A percentile compares a stretch with the other conserved stretches of the same genome.
Conservation (phyloP, 768 basidiomycete species). For the Boletus vermiculosoides region DNA sequence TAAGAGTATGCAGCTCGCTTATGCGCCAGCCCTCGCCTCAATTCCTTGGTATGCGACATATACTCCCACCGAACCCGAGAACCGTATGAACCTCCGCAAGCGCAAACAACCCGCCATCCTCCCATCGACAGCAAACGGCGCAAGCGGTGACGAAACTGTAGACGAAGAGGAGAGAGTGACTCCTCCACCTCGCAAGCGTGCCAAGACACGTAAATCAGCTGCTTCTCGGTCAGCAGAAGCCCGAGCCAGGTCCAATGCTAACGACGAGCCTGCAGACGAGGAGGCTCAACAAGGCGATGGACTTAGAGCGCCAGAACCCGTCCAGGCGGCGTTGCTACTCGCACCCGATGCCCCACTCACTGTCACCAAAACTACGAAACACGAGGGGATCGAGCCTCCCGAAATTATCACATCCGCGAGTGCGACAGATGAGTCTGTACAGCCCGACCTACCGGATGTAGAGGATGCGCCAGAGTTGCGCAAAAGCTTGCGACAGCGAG, state of each 20-base stretch:
- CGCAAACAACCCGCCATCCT: conserved; percentile 29
- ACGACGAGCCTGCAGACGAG: conserved; percentile 7
- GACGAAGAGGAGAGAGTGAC: conserved; percentile 31
- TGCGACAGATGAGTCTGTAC: conserved; percentile 10
- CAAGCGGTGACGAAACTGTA: conserved; percentile 36
- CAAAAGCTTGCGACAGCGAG: conserved; percentile 32
- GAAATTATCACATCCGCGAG: conserved; percentile 8
- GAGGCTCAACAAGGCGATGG: conserved; percentile 4
- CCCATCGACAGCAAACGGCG: conserved; percentile 22
- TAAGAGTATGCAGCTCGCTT: conserved; percentile 31
- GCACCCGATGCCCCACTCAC: conserved; percentile 12
- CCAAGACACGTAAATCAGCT: conserved; percentile 26
- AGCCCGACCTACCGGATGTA: conserved; percentile 12
- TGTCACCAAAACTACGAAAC: conserved; percentile 20
- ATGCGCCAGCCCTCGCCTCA: conserved; percentile 23
- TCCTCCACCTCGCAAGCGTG: conserved; percentile 33
- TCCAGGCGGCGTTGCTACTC: conserved; percentile 16
- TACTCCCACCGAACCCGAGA: conserved; percentile 31
- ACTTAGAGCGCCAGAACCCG: neutral
- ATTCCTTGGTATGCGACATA: conserved; percentile 33
- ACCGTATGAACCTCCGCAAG: conserved; percentile 34
- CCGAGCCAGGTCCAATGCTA: conserved; percentile 3
- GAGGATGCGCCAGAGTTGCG: conserved; percentile 26
- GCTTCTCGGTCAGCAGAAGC: conserved; percentile 8
- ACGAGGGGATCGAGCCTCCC: conserved; percentile 20